Conservation (phyloP, 1,284 basidiomycete genomes). For the Jaminaea rosea region DNA sequence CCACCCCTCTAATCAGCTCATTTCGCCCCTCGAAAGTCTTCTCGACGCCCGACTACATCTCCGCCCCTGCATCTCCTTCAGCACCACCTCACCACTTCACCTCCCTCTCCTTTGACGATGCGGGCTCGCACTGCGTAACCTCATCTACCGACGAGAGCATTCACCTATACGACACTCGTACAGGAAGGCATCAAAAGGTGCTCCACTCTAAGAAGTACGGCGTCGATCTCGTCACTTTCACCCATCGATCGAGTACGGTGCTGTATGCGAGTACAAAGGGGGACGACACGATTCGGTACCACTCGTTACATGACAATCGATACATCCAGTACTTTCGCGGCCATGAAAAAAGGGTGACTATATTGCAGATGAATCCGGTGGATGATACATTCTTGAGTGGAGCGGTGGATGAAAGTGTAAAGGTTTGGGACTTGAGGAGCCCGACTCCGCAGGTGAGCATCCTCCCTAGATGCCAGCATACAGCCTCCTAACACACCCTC, state of each 20-base stretch:
- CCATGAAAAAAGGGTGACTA: conserved; percentile 75
- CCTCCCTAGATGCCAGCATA: too few species aligned
- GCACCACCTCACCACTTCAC: conserved; percentile 57
- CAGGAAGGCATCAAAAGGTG: conserved; percentile 59
- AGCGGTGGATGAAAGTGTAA: conserved; percentile 86
- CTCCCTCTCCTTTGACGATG: conserved; percentile 79
- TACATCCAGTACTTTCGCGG: conserved; percentile 92
- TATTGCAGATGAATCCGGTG: conserved; percentile 80
- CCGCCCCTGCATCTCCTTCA: too few species aligned
- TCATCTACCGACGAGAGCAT: conserved; percentile 90
- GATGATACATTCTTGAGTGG: conserved; percentile 94
- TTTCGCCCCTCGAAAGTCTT: conserved; percentile 84
- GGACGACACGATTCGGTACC: conserved; percentile 85
- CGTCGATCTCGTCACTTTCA: conserved; percentile 83
- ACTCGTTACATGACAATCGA: conserved; percentile 88
- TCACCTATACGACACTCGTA: conserved; percentile 74
- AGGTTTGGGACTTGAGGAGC: conserved; percentile 85
- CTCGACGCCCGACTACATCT: conserved; percentile 50
- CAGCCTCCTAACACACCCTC: not conserved
- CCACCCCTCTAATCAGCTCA: conserved; percentile 14
- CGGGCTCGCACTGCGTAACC: conserved; percentile 74
- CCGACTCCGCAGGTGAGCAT: conserved; percentile 58
- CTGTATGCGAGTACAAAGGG: conserved; percentile 90
- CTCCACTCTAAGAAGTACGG: conserved; percentile 94
- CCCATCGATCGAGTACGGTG: conserved; percentile 75